Conservation (phyloP, 495 filamentous ascomycete species). For the Xylaria castorea region DNA sequence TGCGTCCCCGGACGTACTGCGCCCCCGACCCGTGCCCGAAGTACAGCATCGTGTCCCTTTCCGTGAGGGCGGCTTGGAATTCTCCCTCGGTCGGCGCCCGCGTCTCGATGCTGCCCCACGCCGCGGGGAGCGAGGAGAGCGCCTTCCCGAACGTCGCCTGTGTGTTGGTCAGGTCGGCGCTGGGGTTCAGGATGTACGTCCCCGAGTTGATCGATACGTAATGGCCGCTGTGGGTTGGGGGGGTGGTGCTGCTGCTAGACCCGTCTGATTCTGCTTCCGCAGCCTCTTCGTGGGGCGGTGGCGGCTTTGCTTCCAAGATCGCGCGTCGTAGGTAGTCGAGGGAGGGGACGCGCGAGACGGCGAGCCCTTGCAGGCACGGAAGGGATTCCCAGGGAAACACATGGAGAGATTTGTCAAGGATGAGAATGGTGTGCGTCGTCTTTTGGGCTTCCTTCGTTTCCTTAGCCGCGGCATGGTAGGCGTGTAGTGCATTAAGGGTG, state of each 20-base stretch:
- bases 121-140: constrained; percentile 48
- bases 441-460: constrained; percentile 42
- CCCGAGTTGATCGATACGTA: constrained; percentile 67
- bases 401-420: constrained; percentile 92
- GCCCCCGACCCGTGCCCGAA: constrained; percentile 97
- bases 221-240: constrained; percentile 47
- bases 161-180: constrained; percentile 79
- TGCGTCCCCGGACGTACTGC: constrained; percentile 84
- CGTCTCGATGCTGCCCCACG: constrained; percentile 70
- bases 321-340: constrained; percentile 74
- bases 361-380: constrained; percentile 78
- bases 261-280: constrained; percentile 26
- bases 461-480: constrained; percentile 70
- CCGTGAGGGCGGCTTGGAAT: constrained; percentile 67
- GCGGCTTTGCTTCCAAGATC: constrained; percentile 45
- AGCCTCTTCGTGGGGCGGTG: neutral
- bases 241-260: neutral
- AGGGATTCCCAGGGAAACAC: constrained; percentile 95
- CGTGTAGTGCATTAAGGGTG: constrained; percentile 76
- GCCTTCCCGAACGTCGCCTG: constrained; percentile 72
- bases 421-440: constrained; percentile 79
- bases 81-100: constrained; percentile 78
- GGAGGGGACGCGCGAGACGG: constrained; percentile 84
- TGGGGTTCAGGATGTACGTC: constrained; percentile 87
- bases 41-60: constrained; percentile 78